phyloP scores from a whole-genome alignment of 345 rosid species.

The Hibiscus mutabilis region DNA sequence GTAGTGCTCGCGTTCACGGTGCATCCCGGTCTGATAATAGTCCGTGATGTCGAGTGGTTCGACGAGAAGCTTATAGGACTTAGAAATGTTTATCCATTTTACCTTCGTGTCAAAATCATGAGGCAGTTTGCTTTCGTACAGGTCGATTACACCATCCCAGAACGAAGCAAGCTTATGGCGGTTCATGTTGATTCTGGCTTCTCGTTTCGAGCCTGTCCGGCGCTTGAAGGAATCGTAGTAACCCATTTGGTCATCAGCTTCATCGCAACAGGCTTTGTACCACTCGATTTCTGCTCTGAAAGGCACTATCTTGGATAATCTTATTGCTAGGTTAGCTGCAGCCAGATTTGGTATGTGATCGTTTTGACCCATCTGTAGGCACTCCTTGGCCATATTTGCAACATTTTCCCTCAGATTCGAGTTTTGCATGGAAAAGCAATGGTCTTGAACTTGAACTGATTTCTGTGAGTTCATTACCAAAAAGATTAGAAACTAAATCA shows the following conservation, averaged over 20 bases:
- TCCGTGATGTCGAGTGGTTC: constrained; percentile 22
- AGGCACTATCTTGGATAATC: constrained; percentile 33
- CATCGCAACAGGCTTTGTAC: constrained; percentile 50
- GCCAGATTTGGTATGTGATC: constrained; percentile 45
- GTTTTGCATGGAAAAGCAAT: not conserved
- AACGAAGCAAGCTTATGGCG: constrained; percentile 17
- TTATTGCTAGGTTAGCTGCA: constrained; percentile 41
- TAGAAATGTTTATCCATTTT: constrained; percentile 15
- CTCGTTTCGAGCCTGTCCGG: constrained; percentile 33
- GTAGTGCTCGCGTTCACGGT: constrained; percentile 31
- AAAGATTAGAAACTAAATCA: not conserved
- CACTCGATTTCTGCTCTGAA: constrained; percentile 54
- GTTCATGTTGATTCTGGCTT: constrained; percentile 24
- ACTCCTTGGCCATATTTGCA: constrained; percentile 28
- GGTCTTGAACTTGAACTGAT: not conserved
- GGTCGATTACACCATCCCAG: not conserved
- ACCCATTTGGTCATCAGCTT: constrained; percentile 40
- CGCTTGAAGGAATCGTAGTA: constrained; percentile 76
- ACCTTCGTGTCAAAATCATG: constrained; percentile 34
- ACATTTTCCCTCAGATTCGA: constrained; percentile 23
- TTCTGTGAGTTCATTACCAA: not conserved
- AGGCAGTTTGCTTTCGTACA: constrained; percentile 28
- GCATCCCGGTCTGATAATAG: constrained; percentile 34
- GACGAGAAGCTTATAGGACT: constrained; percentile 55
- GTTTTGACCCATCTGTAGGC: constrained; percentile 35